Evolutionary conservation across 2,329 filamentous ascomycete species (phyloP), one percentile per base, ranked within the genome.

Genomic region (Hypoxylon sp.): DNA sequence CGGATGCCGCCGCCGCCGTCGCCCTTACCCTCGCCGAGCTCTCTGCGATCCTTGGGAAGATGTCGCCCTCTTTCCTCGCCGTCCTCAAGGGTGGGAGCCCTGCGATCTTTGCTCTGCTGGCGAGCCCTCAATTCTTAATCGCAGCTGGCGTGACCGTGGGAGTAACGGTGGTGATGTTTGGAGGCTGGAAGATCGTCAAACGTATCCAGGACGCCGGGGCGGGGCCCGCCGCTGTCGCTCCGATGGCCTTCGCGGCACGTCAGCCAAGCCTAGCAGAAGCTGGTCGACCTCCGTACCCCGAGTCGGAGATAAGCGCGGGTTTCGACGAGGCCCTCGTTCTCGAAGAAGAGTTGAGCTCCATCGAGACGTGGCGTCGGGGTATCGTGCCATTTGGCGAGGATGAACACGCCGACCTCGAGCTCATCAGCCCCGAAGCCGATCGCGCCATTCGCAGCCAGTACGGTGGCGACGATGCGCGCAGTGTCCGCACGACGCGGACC

Each of bases 101-200:
- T 0, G 91, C 92, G 6, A 90, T 97, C 19, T 95, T 97, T 74
- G 92, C 91, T 0, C 86, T 99, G 21, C 87, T 99, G 2, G 90
- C 93, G 0, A 94, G 92, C 62, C 96, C 96, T 0, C 93, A 99
- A 76, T 99, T 99, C 78, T 88, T 98, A 70, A 97, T 99, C 74
- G 94, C 94, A 3, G 93, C 93, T 0, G 93, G 94, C 47, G 89
- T 97, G 13, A 93, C 92, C 0, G 90, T 97, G 0, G 96, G 96
- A 13, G 91, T 97, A n/a, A 98, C 96, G 0, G 90, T 98, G 7
- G 93, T 99, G 75, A 94, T 96, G 79, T 93, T 99, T 67, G 96
- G 96, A 59, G 95, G 96, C 4, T 98, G 93, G 87, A 98, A 97
- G 82, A 98, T 99, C 79, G 90, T 99, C 81, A 97, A 98, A 85